These are phyloP conservation scores for Trichophaea hybrida DNA, from an alignment of 2,329 filamentous ascomycete genomes.

Conservation along the genomic window DNA sequence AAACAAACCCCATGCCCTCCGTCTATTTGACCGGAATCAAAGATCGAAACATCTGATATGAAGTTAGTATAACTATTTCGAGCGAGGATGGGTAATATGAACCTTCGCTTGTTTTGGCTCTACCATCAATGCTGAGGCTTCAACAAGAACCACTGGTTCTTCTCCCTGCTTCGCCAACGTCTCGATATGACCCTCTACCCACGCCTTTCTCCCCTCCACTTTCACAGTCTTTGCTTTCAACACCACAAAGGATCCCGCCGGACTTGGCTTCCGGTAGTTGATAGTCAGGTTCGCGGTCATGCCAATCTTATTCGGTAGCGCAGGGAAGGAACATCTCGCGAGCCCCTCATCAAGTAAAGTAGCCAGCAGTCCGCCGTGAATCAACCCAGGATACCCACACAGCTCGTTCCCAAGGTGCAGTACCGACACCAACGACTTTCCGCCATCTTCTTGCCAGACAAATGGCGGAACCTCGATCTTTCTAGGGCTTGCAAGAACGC, in stretches of 20 bases:
- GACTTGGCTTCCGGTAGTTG: constrained; percentile 70
- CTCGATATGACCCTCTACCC: constrained; percentile 80
- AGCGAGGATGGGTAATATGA: neutral
- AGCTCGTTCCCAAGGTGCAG: constrained; percentile 64
- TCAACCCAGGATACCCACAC: constrained; percentile 78
- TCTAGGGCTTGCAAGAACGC: constrained; percentile 58
- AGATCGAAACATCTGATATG: neutral
- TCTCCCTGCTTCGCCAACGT: constrained; percentile 52
- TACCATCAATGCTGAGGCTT: constrained; percentile 76
- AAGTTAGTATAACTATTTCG: neutral
- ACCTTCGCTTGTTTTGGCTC: constrained; percentile 72
- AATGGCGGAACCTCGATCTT: constrained; percentile 70
- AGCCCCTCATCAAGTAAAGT: constrained; percentile 85
- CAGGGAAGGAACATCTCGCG: constrained; percentile 74
- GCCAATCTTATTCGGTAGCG: constrained; percentile 69
- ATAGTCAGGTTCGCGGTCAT: constrained; percentile 74
- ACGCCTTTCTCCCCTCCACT: constrained; percentile 85
- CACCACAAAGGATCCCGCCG: constrained; percentile 61
- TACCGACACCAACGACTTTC: constrained; percentile 56
- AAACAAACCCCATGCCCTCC: neutral
- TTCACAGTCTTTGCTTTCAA: constrained; percentile 65
- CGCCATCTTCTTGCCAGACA: constrained; percentile 56
- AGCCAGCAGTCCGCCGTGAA: constrained; percentile 83
- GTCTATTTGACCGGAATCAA: neutral
- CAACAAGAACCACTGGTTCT: constrained; percentile 54